These are phyloP conservation scores for Coemansia sp. DNA, from an alignment of 192 early-diverging fungal species.

Conservation along the genomic window DNA sequence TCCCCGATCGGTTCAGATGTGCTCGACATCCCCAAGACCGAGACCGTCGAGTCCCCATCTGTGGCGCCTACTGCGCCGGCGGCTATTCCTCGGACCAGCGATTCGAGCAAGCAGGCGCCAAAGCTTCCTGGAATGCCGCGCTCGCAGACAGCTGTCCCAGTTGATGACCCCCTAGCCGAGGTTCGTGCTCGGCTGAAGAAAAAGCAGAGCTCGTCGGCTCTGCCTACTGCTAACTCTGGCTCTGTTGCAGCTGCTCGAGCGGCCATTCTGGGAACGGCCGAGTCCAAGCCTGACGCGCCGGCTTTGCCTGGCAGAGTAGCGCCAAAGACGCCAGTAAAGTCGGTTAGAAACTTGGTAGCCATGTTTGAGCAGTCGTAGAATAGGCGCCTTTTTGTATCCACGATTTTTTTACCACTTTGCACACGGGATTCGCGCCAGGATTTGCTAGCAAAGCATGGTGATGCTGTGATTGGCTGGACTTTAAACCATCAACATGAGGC, in stretches of 20 bases:
- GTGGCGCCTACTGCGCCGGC: constrained; percentile 6
- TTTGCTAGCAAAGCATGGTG: constrained; percentile 1
- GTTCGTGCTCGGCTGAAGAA: constrained; percentile 44
- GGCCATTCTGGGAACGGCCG: constrained; percentile 8
- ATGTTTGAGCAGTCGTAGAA: constrained; percentile 39
- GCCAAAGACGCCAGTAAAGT: constrained; percentile 28
- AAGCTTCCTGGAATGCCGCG: constrained; percentile 26
- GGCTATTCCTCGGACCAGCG: constrained; percentile 18
- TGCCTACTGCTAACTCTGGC: constrained; percentile 9
- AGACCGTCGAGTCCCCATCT: constrained; percentile 5
- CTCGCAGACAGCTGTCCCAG: constrained; percentile 14
- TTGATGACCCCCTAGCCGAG: constrained; percentile 33
- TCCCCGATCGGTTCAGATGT: neutral
- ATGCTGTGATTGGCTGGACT: constrained; percentile 1
- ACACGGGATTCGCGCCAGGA: neutral
- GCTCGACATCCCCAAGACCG: constrained; percentile 5
- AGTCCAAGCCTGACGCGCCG: constrained; percentile 3
- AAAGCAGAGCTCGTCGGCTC: constrained; percentile 41
- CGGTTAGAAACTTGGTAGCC: constrained; percentile 41
- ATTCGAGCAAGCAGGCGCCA: neutral
- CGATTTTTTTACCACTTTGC: neutral
- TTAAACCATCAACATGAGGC: neutral
- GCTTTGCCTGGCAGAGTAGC: neutral
- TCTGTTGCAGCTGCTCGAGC: constrained; percentile 7
- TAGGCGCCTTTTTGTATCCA: neutral